Conservation (phyloP, 768 basidiomycete genomes). For the Daedalea quercina region DNA sequence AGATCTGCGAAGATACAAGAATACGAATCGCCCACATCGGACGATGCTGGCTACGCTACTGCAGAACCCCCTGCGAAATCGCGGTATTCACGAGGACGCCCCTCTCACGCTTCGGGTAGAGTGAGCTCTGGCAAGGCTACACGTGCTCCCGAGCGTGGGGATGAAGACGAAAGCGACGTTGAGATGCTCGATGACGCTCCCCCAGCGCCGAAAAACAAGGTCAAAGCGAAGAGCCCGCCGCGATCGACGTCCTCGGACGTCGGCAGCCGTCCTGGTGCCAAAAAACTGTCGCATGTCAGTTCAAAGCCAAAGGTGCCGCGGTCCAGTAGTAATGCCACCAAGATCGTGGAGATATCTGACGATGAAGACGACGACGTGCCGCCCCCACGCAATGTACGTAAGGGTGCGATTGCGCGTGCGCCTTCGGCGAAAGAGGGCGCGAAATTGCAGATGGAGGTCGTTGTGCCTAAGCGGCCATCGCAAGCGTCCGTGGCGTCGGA, state of each 20-base stretch:
- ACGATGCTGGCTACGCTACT: slow-evolving; percentile 22
- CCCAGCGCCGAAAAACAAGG: background rate
- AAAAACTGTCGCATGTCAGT: background rate
- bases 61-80: slow-evolving; percentile 10
- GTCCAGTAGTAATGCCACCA: background rate
- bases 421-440: too few species aligned
- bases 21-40: slow-evolving; percentile 11
- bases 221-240: background rate
- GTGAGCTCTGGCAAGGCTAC: slow-evolving; percentile 7
- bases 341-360: slow-evolving; percentile 14
- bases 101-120: slow-evolving; percentile 6
- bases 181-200: background rate
- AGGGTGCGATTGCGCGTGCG: too few species aligned
- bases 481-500: too few species aligned
- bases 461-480: background rate
- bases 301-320: background rate
- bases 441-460: slow-evolving; percentile 9
- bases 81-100: background rate
- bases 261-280: background rate
- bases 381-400: background rate
- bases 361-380: slow-evolving; percentile 7
- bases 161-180: background rate
- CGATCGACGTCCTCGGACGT: background rate
- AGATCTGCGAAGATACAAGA: slow-evolving; percentile 8
- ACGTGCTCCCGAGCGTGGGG: background rate